Percentiles rank a stretch among this genome's conserved stretches.
These are phyloP conservation scores for Teunomyces atbi DNA, from an alignment of 805 yeast genomes.

Conservation along the genomic window DNA sequence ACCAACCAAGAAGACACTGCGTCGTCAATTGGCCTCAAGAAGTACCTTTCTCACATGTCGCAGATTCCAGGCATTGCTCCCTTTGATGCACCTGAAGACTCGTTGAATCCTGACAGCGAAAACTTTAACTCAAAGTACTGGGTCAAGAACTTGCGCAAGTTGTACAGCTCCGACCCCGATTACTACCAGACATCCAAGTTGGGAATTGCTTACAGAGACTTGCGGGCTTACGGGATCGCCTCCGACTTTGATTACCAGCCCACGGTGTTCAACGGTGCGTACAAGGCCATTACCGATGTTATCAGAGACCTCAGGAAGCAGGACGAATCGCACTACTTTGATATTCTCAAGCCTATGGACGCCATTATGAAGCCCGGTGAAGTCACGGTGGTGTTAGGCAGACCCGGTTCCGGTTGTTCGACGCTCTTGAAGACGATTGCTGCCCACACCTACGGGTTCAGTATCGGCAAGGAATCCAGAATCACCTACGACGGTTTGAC, in stretches of 20 bases:
- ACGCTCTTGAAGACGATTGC: conserved; percentile 37
- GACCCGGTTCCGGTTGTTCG: conserved; percentile 41
- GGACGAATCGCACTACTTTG: conserved; percentile 23
- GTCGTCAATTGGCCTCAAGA: conserved; percentile 23
- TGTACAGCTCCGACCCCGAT: conserved; percentile 53
- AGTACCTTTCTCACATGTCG: conserved; percentile 47
- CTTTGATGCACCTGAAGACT: conserved; percentile 21
- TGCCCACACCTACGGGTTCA: conserved; percentile 32
- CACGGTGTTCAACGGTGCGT: conserved; percentile 47
- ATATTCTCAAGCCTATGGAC: conserved; percentile 29
- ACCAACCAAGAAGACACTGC: conserved; percentile 9
- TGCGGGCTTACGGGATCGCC: conserved; percentile 62
- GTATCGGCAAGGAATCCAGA: conserved; percentile 9
- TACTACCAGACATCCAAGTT: conserved; percentile 58
- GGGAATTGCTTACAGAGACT: conserved; percentile 56
- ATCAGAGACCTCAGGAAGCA: conserved; percentile 12
- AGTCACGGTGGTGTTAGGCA: conserved; percentile 36
- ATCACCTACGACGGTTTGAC: conserved; percentile 12
- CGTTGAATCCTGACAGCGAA: conserved; percentile 58
- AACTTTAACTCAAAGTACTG: conserved; percentile 58
- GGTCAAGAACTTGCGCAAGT: conserved; percentile 60
- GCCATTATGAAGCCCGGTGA: conserved; percentile 34
- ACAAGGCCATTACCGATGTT: conserved; percentile 14
- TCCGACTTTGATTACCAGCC: conserved; percentile 65
- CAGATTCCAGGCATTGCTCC: conserved; percentile 48